Evolutionary conservation across 75 land plant genomes (phyloP).

Genomic region (Cryptomeria japonica): DNA sequence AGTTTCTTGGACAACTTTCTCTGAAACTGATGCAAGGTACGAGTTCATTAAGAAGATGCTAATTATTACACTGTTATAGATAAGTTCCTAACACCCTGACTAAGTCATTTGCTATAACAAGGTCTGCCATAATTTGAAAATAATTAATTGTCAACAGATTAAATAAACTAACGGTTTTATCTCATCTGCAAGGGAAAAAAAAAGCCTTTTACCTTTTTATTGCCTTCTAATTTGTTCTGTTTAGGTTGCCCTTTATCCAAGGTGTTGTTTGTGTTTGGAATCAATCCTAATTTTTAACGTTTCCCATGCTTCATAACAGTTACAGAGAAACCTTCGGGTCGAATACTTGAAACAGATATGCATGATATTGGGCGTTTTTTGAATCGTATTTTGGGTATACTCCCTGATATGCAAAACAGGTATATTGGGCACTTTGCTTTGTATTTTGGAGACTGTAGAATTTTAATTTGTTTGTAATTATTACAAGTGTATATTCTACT

Average conservation of each 20-base stretch:
- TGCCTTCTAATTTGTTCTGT: background rate
- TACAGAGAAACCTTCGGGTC: conserved; percentile 64
- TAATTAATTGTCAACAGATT: background rate
- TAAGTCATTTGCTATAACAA: background rate
- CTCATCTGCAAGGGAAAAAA: background rate
- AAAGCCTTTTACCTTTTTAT: background rate
- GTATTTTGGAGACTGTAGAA: background rate
- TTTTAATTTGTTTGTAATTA: background rate
- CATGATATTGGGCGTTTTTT: conserved; percentile 96
- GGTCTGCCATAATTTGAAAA: background rate
- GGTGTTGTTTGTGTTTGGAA: background rate
- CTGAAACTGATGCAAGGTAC: background rate
- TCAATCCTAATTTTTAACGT: background rate
- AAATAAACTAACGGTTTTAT: background rate
- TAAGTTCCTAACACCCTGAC: background rate
- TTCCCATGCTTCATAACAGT: conserved; percentile 11
- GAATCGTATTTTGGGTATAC: conserved; percentile 83
- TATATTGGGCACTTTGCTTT: background rate
- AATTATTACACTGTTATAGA: background rate
- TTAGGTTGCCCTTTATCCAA: background rate
- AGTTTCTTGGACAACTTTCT: background rate
- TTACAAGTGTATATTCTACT: background rate
- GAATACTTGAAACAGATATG: conserved; percentile 86
- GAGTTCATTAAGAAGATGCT: background rate
- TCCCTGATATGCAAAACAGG: conserved; percentile 94